Evolutionary conservation across 305 asterid species (phyloP), one percentile per base, ranked within the genome.

Genomic region (Euphrasia arctica): DNA sequence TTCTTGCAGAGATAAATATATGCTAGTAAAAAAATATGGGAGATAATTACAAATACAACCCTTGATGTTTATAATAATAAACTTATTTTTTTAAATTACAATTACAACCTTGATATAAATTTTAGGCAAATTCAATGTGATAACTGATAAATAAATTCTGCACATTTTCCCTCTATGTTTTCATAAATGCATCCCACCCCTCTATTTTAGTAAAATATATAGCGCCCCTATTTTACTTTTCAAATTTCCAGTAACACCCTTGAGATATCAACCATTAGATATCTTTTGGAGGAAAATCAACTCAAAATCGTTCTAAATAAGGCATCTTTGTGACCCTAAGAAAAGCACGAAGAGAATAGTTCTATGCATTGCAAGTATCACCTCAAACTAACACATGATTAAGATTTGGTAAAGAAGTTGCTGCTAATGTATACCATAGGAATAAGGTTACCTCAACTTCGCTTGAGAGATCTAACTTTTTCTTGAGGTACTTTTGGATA

Each of bases 401-500:
- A 32, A 32, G 36, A 32, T 28, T 60, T 36, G 27, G 27, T 7
- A 13, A 34, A 34, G 59, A 76, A 76, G 68, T 63, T 54, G 6
- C 13, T 41, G 49, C 54, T 60, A 5, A 18, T 39, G 45, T 28
- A 36, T 13, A 45, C 39, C 12, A 28, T 7, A 45, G 54, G 67
- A 65, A 65, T 32, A 56, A 36, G 43, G 69, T 67, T 82, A 86
- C 95, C 95, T 86, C 95, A 15, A 70, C 80, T 71, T 84, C 95
- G 48, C 74, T 78, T 41, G 71, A 36, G 56, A 86, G 95, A 67
- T 75, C 77, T 68, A 86, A 72, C 77, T 86, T 84, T 68, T 65
- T 73, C 83, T 67, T 75, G 61, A 86, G 81, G 78, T 83, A 84
- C 78, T 82, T 83, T 62, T 80, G 88, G 70, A 86, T 75, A 73